These are phyloP conservation scores for Citrullus mucosospermus DNA, from an alignment of 306 rosid species.

Conservation along the genomic window DNA sequence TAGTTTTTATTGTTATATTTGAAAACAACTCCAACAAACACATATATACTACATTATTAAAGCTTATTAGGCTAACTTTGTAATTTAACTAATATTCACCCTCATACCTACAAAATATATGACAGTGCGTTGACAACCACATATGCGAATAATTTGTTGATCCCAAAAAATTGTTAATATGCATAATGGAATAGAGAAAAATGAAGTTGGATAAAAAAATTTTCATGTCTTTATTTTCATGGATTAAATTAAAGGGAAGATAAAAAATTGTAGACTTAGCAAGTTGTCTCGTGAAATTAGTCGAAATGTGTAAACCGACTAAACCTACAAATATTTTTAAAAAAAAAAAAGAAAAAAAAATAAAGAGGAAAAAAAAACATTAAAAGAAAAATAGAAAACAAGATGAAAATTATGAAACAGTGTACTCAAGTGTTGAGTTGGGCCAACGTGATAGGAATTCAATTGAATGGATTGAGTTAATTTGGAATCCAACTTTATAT, in stretches of 20 bases:
- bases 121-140: too few relatives aligned
- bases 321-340: too few relatives aligned
- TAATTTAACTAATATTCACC: too few relatives aligned
- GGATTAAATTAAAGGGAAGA: not conserved
- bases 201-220: not conserved
- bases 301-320: too few relatives aligned
- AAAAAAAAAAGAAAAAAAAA: too few relatives aligned
- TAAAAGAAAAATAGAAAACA: not conserved
- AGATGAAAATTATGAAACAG: not conserved
- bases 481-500: slow-evolving; percentile 1
- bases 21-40: too few relatives aligned
- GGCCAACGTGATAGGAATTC: not conserved
- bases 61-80: too few relatives aligned
- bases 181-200: not conserved
- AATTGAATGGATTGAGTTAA: not conserved
- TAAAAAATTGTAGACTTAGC: too few relatives aligned
- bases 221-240: not conserved
- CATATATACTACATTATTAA: too few relatives aligned
- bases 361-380: not conserved
- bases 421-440: not conserved
- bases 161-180: not conserved
- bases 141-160: not conserved
- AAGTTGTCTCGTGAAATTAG: too few relatives aligned
- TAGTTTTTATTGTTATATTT: too few relatives aligned
- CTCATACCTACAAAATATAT: too few relatives aligned